Base-by-base conservation (phyloP, 306 rosid genomes). In the Castanopsis chinensis region DNA sequence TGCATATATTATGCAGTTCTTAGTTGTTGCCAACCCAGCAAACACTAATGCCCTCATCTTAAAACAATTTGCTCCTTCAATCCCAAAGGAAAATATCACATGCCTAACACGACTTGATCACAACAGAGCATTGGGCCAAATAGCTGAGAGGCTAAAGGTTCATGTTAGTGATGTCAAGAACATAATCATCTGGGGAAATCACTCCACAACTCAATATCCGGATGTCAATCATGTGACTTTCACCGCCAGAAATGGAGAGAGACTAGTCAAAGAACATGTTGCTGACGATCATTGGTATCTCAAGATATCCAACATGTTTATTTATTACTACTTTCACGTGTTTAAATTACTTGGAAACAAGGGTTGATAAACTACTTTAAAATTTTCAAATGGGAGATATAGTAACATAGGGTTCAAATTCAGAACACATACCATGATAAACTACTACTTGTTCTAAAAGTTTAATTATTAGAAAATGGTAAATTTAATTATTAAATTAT, bases 21-120 rank as follows among this genome's bases (percentile, higher is more conserved):
- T 90, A 81, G 97, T 95, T 78, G 92, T 95, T 74, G 99, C 99
- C 15, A 89, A 95, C 88, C 99, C 99, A 12, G 97, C 98, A 69
- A 91, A 95, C 88, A 91, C 97, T 35, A 95, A 92, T 80, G 96
- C 96, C 59, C 89, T 93, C 41, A 83, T 95, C 77, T 69, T 95
- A 86, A 95, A 93, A 84, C 97, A 95, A 72, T 93, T 76, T 74
- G 96, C 98, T 59, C 97, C 93, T 79, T 90, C 95, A 69, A 93
- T 95, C 63, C 88, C 97, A 0, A 94, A 87, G 79, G 86, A 93
- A 60, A 95, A 95, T 49, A 81, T 95, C 71, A 92, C 96, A 1
- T 95, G 97, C 32, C 94, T 93, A 35, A 95, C 99, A 18, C 32
- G 98, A 71, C 88, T 93, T 25, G 98, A 95, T 86, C 99, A 90